Base-by-base conservation (phyloP, 768 basidiomycete genomes). In the Podaxis carcinomalis region DNA sequence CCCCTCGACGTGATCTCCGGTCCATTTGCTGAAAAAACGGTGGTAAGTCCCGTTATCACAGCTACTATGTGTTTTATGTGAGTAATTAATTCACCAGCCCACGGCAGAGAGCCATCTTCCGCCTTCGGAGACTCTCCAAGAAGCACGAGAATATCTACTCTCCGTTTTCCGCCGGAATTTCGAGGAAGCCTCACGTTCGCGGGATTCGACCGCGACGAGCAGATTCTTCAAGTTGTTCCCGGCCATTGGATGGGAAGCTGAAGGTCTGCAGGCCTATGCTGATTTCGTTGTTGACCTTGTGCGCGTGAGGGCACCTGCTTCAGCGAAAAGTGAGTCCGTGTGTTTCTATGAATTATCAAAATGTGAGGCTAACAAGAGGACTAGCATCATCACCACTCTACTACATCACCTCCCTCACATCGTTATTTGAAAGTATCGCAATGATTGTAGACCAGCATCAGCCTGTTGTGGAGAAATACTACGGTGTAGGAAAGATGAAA, bases 221-320 rank as follows among this genome's bases (percentile, higher is more conserved):
- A 87, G 97, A 11, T 98, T 92, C 75, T 99, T 99, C 82, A 95
- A 98, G 72, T 79, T 99, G 2, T 99, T 98, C 73, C 97, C 97
- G 3, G 87, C 88, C 2, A 95, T 99, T 56, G 94, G 93, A 5
- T 97, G 93, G 83, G 95, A 98, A 72, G 76, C 80, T 9, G 92
- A 96, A 72, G 97, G 97, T 1, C 79, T 99, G 25, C 86, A 94
- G 63, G 90, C 89, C 0, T 99, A 99, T 75, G 91, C 94, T 0
- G 83, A 87, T 10, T 99, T 98, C 72, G 93, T 99, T 5, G 88
- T 95, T 7, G 90, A 93, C 66, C 81, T 97, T 50, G 93, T 98
- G 51, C 85, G 89, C 60, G 84, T 88, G 1, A 82, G 92, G 63
- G 80, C 88, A 10, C 88, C 90, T 10, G 81, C 87, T 14, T 87